Evolutionary conservation across 305 asterid species (phyloP).

Genomic region (Rubia tinctorum): DNA sequence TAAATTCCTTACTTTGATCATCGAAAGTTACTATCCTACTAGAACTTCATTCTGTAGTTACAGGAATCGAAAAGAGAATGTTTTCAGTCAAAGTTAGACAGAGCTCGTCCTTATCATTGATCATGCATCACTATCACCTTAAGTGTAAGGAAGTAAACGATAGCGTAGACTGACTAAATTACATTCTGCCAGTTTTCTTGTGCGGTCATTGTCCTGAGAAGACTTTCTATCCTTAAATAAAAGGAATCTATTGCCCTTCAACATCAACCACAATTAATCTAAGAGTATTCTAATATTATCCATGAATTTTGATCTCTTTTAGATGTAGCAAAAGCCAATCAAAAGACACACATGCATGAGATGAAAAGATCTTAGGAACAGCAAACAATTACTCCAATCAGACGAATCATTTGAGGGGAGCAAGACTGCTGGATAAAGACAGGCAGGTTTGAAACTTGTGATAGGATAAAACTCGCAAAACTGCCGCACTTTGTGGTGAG

Average conservation of each 20-base stretch:
- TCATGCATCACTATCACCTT: background rate
- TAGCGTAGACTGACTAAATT: background rate
- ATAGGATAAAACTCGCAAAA: background rate
- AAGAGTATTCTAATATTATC: background rate
- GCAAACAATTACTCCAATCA: background rate
- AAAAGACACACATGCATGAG: background rate
- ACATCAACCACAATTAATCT: background rate
- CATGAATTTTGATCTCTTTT: background rate
- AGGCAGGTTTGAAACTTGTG: slow-evolving; percentile 15
- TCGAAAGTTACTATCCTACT: background rate
- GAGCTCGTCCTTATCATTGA: background rate
- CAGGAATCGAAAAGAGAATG: background rate
- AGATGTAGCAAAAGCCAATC: background rate
- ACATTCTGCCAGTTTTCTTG: background rate
- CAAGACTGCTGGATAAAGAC: background rate
- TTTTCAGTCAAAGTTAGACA: background rate
- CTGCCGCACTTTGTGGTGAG: slow-evolving; percentile 10
- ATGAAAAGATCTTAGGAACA: background rate
- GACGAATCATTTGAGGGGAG: background rate
- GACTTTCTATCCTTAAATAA: background rate
- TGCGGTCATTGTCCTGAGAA: background rate
- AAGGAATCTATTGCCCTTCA: background rate
- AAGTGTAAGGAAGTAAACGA: background rate
- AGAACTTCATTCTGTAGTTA: background rate
- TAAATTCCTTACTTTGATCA: background rate